Percentiles rank a stretch among this genome's conserved stretches.
Conservation (phyloP, 768 basidiomycete genomes). For the Lentinula sp. region DNA sequence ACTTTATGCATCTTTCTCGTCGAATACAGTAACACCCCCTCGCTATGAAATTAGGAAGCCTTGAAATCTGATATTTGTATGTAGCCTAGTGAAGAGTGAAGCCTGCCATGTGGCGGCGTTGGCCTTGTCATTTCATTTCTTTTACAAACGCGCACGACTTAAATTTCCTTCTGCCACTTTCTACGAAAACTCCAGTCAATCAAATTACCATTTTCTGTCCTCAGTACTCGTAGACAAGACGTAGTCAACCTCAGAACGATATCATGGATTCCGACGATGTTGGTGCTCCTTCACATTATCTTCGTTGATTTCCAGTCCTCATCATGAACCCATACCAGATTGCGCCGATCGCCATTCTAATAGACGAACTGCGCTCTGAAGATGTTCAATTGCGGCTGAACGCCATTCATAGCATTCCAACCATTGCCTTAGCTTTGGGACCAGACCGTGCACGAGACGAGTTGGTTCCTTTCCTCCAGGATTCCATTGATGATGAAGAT, state of each 20-base stretch:
- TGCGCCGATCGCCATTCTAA: constrained; percentile 92
- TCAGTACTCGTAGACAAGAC: neutral
- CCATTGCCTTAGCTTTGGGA: constrained; percentile 95
- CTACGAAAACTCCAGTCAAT: neutral
- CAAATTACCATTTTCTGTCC: neutral
- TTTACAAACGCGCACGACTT: neutral
- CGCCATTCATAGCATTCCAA: constrained; percentile 95
- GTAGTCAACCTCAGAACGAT: constrained; percentile 2
- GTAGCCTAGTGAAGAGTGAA: too few relatives aligned
- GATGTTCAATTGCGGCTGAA: constrained; percentile 95
- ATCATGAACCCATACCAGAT: constrained; percentile 39
- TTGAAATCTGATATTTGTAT: neutral
- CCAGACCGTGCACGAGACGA: constrained; percentile 93
- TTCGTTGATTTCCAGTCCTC: constrained; percentile 17
- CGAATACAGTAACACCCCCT: neutral
- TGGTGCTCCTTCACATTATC: constrained; percentile 19
- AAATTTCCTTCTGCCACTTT: neutral
- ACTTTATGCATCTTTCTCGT: neutral
- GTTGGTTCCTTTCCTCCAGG: constrained; percentile 93
- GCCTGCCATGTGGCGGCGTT: neutral
- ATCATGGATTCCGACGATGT: constrained; percentile 78
- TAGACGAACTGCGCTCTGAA: constrained; percentile 97
- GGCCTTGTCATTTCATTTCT: neutral
- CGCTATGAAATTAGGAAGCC: neutral
- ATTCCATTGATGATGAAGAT: constrained; percentile 99